Conservation (phyloP, 495 filamentous ascomycete genomes). For the Mytilinidion resinicola region DNA sequence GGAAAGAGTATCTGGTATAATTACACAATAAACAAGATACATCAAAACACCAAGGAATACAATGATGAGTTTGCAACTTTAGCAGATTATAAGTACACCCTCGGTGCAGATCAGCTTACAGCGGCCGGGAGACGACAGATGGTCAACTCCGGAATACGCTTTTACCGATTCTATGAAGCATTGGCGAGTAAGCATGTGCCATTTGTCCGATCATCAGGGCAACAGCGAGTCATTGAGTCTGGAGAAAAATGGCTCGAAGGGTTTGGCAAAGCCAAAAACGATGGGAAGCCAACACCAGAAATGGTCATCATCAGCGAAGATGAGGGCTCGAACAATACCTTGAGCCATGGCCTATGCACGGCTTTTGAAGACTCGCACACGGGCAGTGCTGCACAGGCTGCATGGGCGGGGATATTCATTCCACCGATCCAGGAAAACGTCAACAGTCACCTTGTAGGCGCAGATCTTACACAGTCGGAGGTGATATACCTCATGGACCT, state of each 20-base stretch:
- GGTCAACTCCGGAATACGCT: slow-evolving; percentile 64
- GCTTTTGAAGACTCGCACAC: slow-evolving; percentile 51
- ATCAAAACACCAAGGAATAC: slow-evolving; percentile 50
- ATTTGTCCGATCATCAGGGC: slow-evolving; percentile 65
- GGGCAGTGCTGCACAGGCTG: slow-evolving; percentile 44
- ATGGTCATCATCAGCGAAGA: slow-evolving; percentile 57
- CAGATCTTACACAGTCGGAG: slow-evolving; percentile 51
- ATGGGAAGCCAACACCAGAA: slow-evolving; percentile 37
- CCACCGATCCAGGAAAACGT: slow-evolving; percentile 57
- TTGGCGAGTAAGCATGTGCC: slow-evolving; percentile 51
- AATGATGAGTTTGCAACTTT: slow-evolving; percentile 58
- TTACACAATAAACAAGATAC: slow-evolving; percentile 46
- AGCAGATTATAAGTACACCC: slow-evolving; percentile 58
- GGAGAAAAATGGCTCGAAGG: slow-evolving; percentile 67
- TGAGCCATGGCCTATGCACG: slow-evolving; percentile 63
- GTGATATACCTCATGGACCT: slow-evolving; percentile 73
- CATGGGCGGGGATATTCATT: slow-evolving; percentile 53
- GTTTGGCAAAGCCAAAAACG: slow-evolving; percentile 52
- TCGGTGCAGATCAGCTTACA: slow-evolving; percentile 72
- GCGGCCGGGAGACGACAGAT: slow-evolving; percentile 65
- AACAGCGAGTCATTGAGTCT: slow-evolving; percentile 66
- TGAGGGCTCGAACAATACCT: slow-evolving; percentile 63
- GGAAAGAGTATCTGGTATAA: slow-evolving; percentile 44
- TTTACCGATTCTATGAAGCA: slow-evolving; percentile 61
- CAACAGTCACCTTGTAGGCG: slow-evolving; percentile 54